Conservation (phyloP, 768 basidiomycete species). For the Hydnum rufescens region DNA sequence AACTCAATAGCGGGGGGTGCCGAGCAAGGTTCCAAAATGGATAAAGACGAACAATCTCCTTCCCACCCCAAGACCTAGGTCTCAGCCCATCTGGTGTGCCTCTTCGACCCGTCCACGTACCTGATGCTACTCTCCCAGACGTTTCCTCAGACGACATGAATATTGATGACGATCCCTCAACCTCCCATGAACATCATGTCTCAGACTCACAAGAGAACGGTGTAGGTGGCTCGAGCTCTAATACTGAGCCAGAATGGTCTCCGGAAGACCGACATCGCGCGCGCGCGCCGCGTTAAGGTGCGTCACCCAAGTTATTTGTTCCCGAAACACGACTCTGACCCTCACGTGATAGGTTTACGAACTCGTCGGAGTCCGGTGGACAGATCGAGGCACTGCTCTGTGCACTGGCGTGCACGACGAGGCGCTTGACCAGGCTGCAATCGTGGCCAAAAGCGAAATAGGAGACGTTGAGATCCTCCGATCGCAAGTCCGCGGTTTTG, state of each 20-base stretch:
- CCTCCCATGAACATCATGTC: not conserved
- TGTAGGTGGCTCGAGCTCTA: not conserved
- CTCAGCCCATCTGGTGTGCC: not conserved
- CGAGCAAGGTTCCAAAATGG: not conserved
- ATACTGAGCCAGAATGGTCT: slow-evolving; percentile 7
- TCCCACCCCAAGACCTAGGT: not conserved
- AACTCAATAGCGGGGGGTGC: no score
- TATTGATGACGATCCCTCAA: not conserved
- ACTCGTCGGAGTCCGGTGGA: slow-evolving; percentile 78
- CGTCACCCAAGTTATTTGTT: not conserved
- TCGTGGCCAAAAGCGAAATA: slow-evolving; percentile 67
- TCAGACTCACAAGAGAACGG: not conserved
- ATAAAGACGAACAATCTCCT: not conserved
- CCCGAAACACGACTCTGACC: not conserved
- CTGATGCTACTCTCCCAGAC: not conserved
- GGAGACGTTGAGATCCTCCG: slow-evolving; percentile 54
- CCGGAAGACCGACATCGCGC: slow-evolving; percentile 10
- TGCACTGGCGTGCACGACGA: slow-evolving; percentile 79
- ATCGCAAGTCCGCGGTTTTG: slow-evolving; percentile 61
- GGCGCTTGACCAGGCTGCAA: slow-evolving; percentile 53
- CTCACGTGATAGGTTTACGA: slow-evolving; percentile 60
- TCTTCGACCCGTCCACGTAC: no score
- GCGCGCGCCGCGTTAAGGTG: slow-evolving; percentile 12
- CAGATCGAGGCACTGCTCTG: slow-evolving; percentile 91
- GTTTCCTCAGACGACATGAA: slow-evolving; percentile 1